Evolutionary conservation across 2,329 filamentous ascomycete genomes (phyloP).

Genomic region (Colletotrichum eremochloae): DNA sequence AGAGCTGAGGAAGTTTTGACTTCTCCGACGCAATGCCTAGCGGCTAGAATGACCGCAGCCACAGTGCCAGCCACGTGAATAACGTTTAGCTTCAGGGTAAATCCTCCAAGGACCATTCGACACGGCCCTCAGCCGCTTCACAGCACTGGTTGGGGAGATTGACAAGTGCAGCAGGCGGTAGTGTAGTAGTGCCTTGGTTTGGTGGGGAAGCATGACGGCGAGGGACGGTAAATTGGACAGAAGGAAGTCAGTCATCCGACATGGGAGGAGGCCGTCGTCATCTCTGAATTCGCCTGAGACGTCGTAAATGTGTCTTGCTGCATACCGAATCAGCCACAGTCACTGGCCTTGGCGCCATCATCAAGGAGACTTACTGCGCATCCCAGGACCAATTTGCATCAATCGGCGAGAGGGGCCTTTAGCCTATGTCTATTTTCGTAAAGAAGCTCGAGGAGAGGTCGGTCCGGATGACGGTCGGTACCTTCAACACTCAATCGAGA

Average conservation of each 20-base stretch:
- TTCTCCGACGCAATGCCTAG: background rate
- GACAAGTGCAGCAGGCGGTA: background rate
- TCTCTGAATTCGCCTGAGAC: conserved; percentile 8
- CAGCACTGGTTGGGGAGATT: background rate
- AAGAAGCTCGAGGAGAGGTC: background rate
- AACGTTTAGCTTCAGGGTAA: background rate
- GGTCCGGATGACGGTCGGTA: background rate
- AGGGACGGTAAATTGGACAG: background rate
- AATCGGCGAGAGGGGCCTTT: background rate
- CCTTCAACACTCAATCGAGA: background rate
- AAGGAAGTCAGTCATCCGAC: background rate
- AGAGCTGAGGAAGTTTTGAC: conserved; percentile 9
- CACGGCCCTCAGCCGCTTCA: background rate
- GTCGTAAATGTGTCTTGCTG: conserved; percentile 1
- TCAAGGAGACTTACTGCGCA: background rate
- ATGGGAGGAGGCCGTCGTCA: background rate
- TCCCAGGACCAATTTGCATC: background rate
- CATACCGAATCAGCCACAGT: conserved; percentile 27
- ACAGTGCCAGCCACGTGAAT: conserved; percentile 13
- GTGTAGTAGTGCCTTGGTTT: background rate
- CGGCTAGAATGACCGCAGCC: background rate
- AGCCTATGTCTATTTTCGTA: conserved; percentile 1
- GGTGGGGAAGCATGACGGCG: background rate
- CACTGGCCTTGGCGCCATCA: conserved; percentile 18
- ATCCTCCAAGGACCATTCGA: background rate